phyloP scores from a whole-genome alignment of 768 basidiomycete genomes.

The Collybia sp. region DNA sequence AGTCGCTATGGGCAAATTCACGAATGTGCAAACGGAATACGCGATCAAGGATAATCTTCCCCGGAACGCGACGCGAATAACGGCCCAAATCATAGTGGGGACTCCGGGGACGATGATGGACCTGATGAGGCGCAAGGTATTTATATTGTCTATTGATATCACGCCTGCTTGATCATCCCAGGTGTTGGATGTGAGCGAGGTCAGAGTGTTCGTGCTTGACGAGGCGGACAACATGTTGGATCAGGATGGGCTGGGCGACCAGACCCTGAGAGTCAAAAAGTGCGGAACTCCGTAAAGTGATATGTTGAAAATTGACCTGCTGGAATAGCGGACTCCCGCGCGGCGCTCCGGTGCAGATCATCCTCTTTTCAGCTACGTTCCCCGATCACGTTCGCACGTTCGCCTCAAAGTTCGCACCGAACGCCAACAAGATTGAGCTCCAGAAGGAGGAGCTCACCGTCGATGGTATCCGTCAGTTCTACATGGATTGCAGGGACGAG shows the following conservation, averaged over 20 bases:
- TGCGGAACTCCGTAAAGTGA: conserved; percentile 27
- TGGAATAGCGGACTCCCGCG: conserved; percentile 53
- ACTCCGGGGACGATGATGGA: conserved; percentile 95
- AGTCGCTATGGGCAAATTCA: conserved; percentile 92
- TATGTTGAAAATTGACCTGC: background rate
- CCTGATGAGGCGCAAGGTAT: conserved; percentile 64
- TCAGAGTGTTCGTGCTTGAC: conserved; percentile 94
- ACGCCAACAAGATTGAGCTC: conserved; percentile 94
- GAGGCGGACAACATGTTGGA: conserved; percentile 99
- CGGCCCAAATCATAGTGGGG: conserved; percentile 90
- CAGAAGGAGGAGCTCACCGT: conserved; percentile 92
- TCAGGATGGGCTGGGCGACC: conserved; percentile 89
- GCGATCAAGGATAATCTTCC: conserved; percentile 89
- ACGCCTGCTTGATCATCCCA: conserved; percentile 6
- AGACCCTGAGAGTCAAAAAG: conserved; percentile 93
- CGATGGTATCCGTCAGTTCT: conserved; percentile 94
- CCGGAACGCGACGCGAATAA: conserved; percentile 57
- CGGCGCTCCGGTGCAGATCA: conserved; percentile 61
- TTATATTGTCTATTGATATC: background rate
- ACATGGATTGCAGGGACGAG: conserved; percentile 92
- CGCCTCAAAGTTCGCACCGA: conserved; percentile 88
- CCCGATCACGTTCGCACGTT: conserved; percentile 90
- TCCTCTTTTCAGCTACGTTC: conserved; percentile 98
- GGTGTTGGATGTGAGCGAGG: conserved; percentile 70
- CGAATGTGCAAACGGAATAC: conserved; percentile 88